These are phyloP conservation scores for Teunomyces panamensis DNA, from an alignment of 805 yeast genomes.

Conservation along the genomic window DNA sequence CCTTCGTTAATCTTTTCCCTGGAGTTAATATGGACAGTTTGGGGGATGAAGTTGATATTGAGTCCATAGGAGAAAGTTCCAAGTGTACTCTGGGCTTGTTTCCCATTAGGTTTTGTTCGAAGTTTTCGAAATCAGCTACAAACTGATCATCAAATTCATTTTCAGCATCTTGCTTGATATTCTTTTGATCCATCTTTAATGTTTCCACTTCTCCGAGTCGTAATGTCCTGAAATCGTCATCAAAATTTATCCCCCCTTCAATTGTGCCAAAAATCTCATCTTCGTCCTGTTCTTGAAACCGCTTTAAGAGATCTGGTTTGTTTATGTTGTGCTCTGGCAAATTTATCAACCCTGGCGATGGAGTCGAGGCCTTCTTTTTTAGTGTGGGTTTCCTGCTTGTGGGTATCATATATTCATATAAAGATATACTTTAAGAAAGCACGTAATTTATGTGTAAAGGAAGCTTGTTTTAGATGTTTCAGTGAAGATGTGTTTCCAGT, in stretches of 20 bases:
- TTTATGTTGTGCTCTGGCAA: not conserved
- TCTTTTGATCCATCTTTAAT: conserved; percentile 2
- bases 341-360: conserved; percentile 8
- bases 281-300: conserved; percentile 19
- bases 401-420: conserved; percentile 6
- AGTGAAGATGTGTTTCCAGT: not conserved
- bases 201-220: conserved; percentile 13
- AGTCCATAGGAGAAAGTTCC: conserved; percentile 17
- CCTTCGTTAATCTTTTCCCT: not conserved
- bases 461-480: not conserved
- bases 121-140: conserved; percentile 7
- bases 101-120: conserved; percentile 5
- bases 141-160: conserved; percentile 3
- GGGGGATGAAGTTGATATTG: conserved; percentile 25
- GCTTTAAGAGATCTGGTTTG: conserved; percentile 20
- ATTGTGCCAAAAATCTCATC: conserved; percentile 29
- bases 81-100: not conserved
- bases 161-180: not conserved
- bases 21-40: conserved; percentile 12
- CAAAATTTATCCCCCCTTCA: conserved; percentile 17
- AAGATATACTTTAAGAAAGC: not conserved
- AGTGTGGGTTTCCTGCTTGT: conserved; percentile 9
- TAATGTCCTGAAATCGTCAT: conserved; percentile 26
- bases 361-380: conserved; percentile 10
- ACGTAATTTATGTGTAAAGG: not conserved